Evolutionary conservation across 371 early-diverging fungal species (phyloP).

Genomic region (Haplosporangium sp.): DNA sequence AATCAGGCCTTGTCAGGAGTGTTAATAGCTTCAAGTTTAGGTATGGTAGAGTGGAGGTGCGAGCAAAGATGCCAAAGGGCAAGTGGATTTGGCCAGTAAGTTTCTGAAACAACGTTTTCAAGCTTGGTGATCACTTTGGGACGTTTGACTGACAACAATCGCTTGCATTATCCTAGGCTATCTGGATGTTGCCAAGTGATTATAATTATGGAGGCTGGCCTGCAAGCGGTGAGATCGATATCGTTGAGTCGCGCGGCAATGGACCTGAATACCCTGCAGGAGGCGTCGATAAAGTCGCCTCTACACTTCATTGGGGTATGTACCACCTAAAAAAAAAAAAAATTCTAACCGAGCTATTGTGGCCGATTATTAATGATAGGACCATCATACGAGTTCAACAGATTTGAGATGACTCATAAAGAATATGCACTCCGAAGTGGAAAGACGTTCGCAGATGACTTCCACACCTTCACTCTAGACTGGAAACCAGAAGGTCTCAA

Average conservation of each 20-base stretch:
- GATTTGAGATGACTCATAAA: slow-evolving; percentile 59
- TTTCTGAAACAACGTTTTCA: not conserved
- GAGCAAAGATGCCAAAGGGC: slow-evolving; percentile 73
- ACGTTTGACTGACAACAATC: not conserved
- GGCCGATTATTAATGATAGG: slow-evolving; percentile 19
- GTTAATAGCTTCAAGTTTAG: slow-evolving; percentile 62
- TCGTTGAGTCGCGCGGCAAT: slow-evolving; percentile 74
- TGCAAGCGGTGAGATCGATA: slow-evolving; percentile 70
- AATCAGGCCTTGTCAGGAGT: slow-evolving; percentile 68
- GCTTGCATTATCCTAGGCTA: slow-evolving; percentile 43
- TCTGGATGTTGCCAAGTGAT: slow-evolving; percentile 80
- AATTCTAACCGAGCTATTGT: too few species aligned
- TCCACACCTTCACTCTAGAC: slow-evolving; percentile 65
- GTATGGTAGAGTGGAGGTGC: slow-evolving; percentile 75
- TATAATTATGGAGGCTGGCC: slow-evolving; percentile 80
- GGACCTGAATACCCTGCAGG: slow-evolving; percentile 58
- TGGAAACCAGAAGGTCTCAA: slow-evolving; percentile 71
- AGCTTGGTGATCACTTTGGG: not conserved
- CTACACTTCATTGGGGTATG: slow-evolving; percentile 72
- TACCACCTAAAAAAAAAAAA: not conserved
- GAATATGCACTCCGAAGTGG: slow-evolving; percentile 48
- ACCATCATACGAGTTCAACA: slow-evolving; percentile 60
- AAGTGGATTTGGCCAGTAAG: slow-evolving; percentile 76
- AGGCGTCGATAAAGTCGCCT: slow-evolving; percentile 60
- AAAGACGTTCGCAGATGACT: slow-evolving; percentile 60